phyloP scores from a whole-genome alignment of 148 eudicot genomes.

The Rhododendron griersonianum region DNA sequence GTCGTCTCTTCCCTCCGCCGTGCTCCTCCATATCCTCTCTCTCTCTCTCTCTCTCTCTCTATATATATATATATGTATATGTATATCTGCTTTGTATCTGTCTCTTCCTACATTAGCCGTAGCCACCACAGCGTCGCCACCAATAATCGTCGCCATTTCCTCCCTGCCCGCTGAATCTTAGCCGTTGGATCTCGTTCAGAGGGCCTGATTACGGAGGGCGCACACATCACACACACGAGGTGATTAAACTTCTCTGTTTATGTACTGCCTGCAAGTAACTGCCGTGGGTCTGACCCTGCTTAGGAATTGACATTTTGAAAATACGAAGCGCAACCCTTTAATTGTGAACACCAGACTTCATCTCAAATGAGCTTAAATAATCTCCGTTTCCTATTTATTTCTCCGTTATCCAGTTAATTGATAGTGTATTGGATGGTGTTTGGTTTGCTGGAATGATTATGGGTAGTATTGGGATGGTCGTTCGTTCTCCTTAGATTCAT shows the following conservation, averaged over 20 bases:
- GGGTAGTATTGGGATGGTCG: background rate
- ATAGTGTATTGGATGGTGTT: background rate
- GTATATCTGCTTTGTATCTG: background rate
- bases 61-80: too few species aligned
- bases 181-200: background rate
- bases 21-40: background rate
- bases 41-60: background rate
- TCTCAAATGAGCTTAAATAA: background rate
- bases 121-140: background rate
- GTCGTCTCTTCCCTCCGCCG: background rate
- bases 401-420: background rate
- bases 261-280: background rate
- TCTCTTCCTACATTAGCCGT: background rate
- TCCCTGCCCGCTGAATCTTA: background rate
- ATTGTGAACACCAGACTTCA: background rate
- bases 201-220: background rate
- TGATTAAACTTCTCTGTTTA: background rate
- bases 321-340: background rate
- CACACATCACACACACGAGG: background rate
- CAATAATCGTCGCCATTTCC: background rate
- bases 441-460: background rate
- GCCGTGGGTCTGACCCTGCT: background rate
- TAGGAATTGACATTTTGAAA: background rate
- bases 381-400: background rate
- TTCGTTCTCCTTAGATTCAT: background rate